Evolutionary conservation across 176 grass and related monocot species (phyloP).

Genomic region (Avena atlantica): DNA sequence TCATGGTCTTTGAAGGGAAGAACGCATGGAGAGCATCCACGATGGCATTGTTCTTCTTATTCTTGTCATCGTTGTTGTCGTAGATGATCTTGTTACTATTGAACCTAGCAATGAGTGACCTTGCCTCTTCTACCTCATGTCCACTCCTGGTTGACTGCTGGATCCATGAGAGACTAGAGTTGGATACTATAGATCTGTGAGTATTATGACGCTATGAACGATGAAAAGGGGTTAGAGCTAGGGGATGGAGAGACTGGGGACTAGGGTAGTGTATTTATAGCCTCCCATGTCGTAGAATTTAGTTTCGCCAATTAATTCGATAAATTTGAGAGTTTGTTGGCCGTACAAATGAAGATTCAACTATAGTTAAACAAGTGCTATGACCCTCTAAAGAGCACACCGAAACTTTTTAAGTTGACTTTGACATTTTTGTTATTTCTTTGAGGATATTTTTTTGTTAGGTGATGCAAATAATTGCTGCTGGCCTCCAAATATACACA

Average conservation of each 20-base stretch:
- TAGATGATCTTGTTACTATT: not conserved
- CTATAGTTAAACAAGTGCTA: not conserved
- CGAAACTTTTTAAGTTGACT: not conserved
- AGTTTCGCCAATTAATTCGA: not conserved
- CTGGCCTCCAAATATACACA: not conserved
- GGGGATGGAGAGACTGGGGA: not conserved
- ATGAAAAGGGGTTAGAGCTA: not conserved
- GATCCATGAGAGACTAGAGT: slow-evolving; percentile 1
- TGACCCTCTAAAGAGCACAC: not conserved
- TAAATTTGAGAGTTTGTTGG: not conserved
- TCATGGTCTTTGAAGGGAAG: slow-evolving; percentile 36
- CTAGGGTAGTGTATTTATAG: not conserved
- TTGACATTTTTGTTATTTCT: not conserved
- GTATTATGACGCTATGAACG: slow-evolving; percentile 1
- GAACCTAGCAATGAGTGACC: not conserved
- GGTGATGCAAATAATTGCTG: not conserved
- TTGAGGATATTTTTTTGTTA: not conserved
- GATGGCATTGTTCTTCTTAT: not conserved
- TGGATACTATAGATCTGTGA: not conserved
- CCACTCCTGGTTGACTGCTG: slow-evolving; percentile 21
- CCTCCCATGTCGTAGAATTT: not conserved
- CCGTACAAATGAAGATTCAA: not conserved
- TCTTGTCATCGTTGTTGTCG: not conserved
- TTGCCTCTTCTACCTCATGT: not conserved
- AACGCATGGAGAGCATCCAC: not conserved